Evolutionary conservation across 2,329 filamentous ascomycete genomes (phyloP), one percentile per base, ranked within the genome.

Genomic region (Penicillium sclerotigenum): DNA sequence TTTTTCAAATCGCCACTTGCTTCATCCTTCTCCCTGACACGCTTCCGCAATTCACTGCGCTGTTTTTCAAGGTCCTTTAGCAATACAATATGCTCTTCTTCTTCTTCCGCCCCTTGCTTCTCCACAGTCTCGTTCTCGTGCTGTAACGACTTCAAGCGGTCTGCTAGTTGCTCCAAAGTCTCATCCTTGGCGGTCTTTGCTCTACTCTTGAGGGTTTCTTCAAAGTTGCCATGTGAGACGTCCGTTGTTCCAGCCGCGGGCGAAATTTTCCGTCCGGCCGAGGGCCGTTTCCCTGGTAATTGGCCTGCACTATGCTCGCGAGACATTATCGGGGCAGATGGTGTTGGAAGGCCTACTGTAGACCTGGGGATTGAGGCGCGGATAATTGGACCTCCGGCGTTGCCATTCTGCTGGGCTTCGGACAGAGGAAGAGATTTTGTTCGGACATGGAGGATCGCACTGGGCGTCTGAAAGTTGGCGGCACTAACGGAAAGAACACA

Each of bases 391-490:
- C 67, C 68, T 4, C 68, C 67, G 47, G 65, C 59, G 37, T 63
- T 58, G 37, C 65, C 68, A 65, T 75, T 72, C 56, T 72, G 68
- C 50, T 75, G 71, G 34, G 65, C 59, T 47, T 67, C 71, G 42
- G 69, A 71, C 14, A 69, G 57, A 52, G 75, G 65, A 68, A 86
- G 64, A 78, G 80, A 69, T 79, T 82, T 71, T 45, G 94, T 97
- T 65, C 89, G 85, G 52, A 99, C 80, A 52, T 94, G 88, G 61
- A 97, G 87, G 36, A 95, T 85, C 5, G 86, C 82, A 72, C 94
- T 97, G 36, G 90, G 89, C 0, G 92, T 91, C 69, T 96, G 91
- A 67, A 97, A 97, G 73, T 94, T 95, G 64, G 92, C 91, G 29
- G 88, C 85, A 47, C 93, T 96, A 52, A 97, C 88, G 37, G 93